Percentiles rank a stretch among this genome's conserved stretches.
These are phyloP conservation scores for Chlamydomonas eustigma DNA, from an alignment of 139 green algal species.

Conservation along the genomic window DNA sequence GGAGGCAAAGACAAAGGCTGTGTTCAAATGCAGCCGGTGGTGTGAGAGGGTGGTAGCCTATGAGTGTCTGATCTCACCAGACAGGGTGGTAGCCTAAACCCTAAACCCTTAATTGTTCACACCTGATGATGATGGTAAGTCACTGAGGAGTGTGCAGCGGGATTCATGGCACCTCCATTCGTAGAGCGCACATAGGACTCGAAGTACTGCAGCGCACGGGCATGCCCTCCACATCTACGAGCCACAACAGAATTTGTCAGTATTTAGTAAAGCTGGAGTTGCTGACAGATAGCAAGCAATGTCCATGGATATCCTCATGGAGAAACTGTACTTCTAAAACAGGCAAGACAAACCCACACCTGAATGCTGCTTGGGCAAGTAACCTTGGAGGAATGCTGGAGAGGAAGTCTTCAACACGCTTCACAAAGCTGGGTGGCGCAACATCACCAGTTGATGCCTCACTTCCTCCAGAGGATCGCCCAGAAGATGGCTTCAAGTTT, in stretches of 20 bases:
- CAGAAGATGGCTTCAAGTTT: too few relatives aligned
- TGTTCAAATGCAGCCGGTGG: too few relatives aligned
- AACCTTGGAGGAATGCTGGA: conserved; percentile 52
- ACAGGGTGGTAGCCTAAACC: conserved; percentile 15
- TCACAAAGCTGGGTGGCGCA: conserved; percentile 15
- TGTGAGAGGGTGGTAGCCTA: too few relatives aligned
- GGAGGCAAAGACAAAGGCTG: neutral
- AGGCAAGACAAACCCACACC: too few relatives aligned
- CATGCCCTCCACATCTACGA: conserved; percentile 74
- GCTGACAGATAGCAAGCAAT: too few relatives aligned
- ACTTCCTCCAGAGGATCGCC: too few relatives aligned
- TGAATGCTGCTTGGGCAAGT: conserved; percentile 55
- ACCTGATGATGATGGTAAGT: conserved; percentile 6
- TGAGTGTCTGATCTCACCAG: too few relatives aligned
- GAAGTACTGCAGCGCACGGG: conserved; percentile 82
- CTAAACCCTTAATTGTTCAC: conserved; percentile 8
- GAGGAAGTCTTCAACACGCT: conserved; percentile 53
- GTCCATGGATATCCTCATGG: too few relatives aligned
- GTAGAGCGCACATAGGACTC: conserved; percentile 69
- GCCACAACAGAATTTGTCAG: too few relatives aligned
- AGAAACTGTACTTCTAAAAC: too few relatives aligned
- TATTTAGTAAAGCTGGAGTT: too few relatives aligned
- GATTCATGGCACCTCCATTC: conserved; percentile 68
- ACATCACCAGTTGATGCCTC: neutral
- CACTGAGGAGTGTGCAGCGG: conserved; percentile 33